A percentile compares a stretch with the other conserved stretches of the same genome.
Evolutionary conservation across 1,284 basidiomycete genomes (phyloP).

Genomic region (Sporisorium graminicola): DNA sequence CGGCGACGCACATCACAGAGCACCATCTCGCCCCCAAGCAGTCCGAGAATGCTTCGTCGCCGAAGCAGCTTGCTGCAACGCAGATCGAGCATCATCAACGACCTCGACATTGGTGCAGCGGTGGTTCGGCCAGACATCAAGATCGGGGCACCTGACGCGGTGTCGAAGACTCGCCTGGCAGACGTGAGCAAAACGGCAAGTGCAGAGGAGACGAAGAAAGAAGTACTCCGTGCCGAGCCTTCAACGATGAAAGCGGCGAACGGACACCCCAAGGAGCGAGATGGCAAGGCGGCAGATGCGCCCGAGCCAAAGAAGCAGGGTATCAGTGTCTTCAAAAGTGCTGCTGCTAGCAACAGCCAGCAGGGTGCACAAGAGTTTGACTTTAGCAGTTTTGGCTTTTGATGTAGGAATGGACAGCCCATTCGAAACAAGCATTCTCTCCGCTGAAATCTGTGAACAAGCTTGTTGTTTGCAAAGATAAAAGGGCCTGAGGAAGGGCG

Average conservation of each 20-base stretch:
- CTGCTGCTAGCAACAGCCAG: constrained; percentile 47
- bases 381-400: constrained; percentile 60
- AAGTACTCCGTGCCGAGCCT: constrained; percentile 11
- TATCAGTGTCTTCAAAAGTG: constrained; percentile 51
- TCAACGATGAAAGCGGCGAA: not conserved
- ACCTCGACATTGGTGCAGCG: constrained; percentile 46
- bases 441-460: not conserved
- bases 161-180: not conserved
- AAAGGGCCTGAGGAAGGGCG: not conserved
- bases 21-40: constrained; percentile 43
- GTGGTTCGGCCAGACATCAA: not conserved
- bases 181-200: not conserved
- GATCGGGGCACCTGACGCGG: not conserved
- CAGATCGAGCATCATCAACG: constrained; percentile 54
- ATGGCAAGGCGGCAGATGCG: not conserved
- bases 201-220: too few species aligned
- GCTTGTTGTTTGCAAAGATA: not conserved
- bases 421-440: not conserved
- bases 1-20: constrained; percentile 27
- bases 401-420: not conserved
- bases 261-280: not conserved
- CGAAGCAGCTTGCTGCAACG: constrained; percentile 45
- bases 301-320: constrained; percentile 42
- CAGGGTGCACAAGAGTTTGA: constrained; percentile 61
- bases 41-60: constrained; percentile 32